Conservation (phyloP, 495 filamentous ascomycete species). For the Hyaloscypha hepaticicola region DNA sequence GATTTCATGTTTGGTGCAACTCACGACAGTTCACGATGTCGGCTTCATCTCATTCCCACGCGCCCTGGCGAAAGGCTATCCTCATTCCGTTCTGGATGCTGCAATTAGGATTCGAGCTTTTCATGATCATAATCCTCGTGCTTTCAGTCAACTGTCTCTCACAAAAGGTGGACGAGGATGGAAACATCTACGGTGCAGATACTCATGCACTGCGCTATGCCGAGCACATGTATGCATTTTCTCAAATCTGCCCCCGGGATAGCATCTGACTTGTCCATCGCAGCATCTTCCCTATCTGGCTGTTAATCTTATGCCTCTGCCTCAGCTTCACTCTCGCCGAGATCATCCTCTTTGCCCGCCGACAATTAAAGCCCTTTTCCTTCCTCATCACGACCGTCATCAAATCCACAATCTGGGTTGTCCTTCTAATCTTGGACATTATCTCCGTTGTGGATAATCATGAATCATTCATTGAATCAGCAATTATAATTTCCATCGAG, state of each 20-base stretch:
- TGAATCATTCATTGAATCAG: slow-evolving; percentile 5
- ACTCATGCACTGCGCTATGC: background rate
- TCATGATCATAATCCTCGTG: slow-evolving; percentile 21
- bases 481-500: slow-evolving; percentile 15
- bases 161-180: background rate
- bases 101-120: slow-evolving; percentile 29
- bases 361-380: slow-evolving; percentile 32
- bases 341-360: slow-evolving; percentile 33
- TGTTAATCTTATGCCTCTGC: slow-evolving; percentile 24
- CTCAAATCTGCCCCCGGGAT: background rate
- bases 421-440: slow-evolving; percentile 31
- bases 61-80: slow-evolving; percentile 37
- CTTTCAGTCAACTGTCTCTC: slow-evolving; percentile 8
- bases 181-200: background rate
- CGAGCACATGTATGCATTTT: slow-evolving; percentile 7
- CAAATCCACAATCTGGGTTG: slow-evolving; percentile 34
- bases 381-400: slow-evolving; percentile 35
- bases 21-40: background rate
- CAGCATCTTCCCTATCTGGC: slow-evolving; percentile 22
- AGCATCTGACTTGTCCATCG: background rate
- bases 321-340: slow-evolving; percentile 34
- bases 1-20: background rate
- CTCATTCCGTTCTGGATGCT: slow-evolving; percentile 39
- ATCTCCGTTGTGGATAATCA: background rate
- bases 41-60: slow-evolving; percentile 6